These are phyloP conservation scores for Schwanniomyces sp. DNA, from an alignment of 805 yeast genomes.

Conservation along the genomic window DNA sequence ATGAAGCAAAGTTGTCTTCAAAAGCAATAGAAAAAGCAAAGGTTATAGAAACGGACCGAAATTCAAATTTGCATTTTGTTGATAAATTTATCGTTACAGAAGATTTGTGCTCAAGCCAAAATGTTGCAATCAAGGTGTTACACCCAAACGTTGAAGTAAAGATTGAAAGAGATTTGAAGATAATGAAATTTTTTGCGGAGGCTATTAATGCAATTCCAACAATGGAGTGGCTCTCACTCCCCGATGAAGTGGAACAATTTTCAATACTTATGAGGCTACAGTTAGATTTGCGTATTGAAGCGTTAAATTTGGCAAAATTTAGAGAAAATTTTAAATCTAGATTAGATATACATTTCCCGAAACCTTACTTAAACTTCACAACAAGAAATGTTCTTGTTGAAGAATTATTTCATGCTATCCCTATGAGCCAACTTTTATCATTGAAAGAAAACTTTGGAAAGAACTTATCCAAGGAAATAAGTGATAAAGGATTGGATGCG, in stretches of 20 bases:
- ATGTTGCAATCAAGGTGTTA: constrained; percentile 87
- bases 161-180: constrained; percentile 76
- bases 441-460: constrained; percentile 46
- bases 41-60: constrained; percentile 19
- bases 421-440: constrained; percentile 70
- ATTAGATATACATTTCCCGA: constrained; percentile 75
- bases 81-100: constrained; percentile 37
- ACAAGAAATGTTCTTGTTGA: constrained; percentile 79
- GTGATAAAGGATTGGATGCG: constrained; percentile 85
- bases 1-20: constrained; percentile 63
- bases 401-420: constrained; percentile 79
- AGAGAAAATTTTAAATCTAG: constrained; percentile 60
- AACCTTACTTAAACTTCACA: constrained; percentile 63
- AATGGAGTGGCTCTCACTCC: constrained; percentile 96
- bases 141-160: constrained; percentile 81
- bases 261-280: constrained; percentile 83
- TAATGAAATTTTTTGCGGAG: constrained; percentile 80
- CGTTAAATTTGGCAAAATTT: constrained; percentile 73
- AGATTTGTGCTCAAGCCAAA: constrained; percentile 41
- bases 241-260: constrained; percentile 91
- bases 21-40: constrained; percentile 39
- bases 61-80: constrained; percentile 15
- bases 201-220: constrained; percentile 76
- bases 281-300: constrained; percentile 87
- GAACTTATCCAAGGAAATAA: constrained; percentile 61